Percentiles rank a stretch among this genome's conserved stretches.
These are phyloP conservation scores for Cladosporium sp. DNA, from an alignment of 2,329 filamentous ascomycete species.

Conservation along the genomic window DNA sequence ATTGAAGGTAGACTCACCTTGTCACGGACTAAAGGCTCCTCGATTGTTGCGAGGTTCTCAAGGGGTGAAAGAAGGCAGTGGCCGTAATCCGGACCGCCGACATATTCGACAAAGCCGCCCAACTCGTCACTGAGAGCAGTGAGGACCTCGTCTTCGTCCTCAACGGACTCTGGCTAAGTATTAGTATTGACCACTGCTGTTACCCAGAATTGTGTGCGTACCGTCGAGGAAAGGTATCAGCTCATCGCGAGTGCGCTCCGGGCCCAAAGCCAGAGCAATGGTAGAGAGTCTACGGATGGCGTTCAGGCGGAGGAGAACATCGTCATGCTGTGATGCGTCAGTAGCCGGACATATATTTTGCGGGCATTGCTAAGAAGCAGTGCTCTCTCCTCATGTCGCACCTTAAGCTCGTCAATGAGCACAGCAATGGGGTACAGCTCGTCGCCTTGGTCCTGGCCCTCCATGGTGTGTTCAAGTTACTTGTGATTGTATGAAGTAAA, in stretches of 20 bases:
- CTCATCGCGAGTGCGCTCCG: constrained; percentile 96
- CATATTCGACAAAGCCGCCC: constrained; percentile 94
- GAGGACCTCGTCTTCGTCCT: constrained; percentile 97
- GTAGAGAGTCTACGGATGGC: constrained; percentile 97
- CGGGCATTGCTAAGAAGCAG: neutral
- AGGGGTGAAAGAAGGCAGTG: constrained; percentile 95
- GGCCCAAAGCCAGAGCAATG: constrained; percentile 91
- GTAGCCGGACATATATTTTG: neutral
- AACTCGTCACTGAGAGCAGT: constrained; percentile 96
- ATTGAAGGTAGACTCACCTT: constrained; percentile 63
- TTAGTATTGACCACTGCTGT: constrained; percentile 24
- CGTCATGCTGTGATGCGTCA: constrained; percentile 69
- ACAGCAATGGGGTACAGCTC: constrained; percentile 99
- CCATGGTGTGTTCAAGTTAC: constrained; percentile 57
- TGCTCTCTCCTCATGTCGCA: constrained; percentile 43
- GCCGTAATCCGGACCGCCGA: constrained; percentile 87
- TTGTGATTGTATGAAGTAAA: neutral
- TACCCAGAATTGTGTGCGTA: constrained; percentile 50
- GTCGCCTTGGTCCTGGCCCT: constrained; percentile 86
- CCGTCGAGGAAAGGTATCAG: constrained; percentile 98
- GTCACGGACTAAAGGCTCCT: constrained; percentile 94
- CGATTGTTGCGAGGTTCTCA: constrained; percentile 96
- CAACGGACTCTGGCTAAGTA: constrained; percentile 75
- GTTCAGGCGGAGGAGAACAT: constrained; percentile 95
- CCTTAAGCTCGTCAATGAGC: constrained; percentile 99